Conservation (phyloP, 352 stramenopile species). For the Stramenopiles sp. region DNA sequence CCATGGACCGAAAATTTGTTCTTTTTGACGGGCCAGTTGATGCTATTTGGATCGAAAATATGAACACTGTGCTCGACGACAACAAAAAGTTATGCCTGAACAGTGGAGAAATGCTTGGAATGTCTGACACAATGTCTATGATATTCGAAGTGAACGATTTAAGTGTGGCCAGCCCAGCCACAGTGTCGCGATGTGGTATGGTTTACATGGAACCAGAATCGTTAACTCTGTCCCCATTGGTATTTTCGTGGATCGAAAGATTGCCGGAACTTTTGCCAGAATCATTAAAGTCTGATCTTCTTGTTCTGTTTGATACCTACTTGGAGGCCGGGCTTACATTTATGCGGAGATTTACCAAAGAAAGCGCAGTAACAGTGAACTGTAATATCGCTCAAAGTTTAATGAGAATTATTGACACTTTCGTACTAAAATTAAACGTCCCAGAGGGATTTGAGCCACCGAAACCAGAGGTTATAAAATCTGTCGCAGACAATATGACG, state of each 20-base stretch:
- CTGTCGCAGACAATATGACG: conserved; percentile 51
- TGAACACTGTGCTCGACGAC: conserved; percentile 88
- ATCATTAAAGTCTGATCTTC: conserved; percentile 30
- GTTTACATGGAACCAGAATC: conserved; percentile 84
- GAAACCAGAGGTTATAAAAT: conserved; percentile 42
- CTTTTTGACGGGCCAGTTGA: conserved; percentile 84
- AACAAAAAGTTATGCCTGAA: conserved; percentile 85
- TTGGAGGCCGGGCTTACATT: conserved; percentile 49
- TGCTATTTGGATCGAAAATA: conserved; percentile 90
- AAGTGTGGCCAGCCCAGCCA: conserved; percentile 71
- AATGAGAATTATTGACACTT: conserved; percentile 71
- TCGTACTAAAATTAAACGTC: conserved; percentile 46
- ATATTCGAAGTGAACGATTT: conserved; percentile 89
- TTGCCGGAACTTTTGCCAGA: conserved; percentile 30
- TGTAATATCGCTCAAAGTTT: conserved; percentile 66
- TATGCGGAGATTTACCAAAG: conserved; percentile 55
- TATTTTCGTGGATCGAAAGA: conserved; percentile 61
- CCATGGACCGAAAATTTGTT: conserved; percentile 69
- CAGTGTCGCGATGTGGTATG: conserved; percentile 75
- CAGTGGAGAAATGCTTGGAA: conserved; percentile 78
- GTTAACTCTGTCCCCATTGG: conserved; percentile 62
- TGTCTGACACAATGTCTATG: conserved; percentile 84
- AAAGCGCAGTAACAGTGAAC: conserved; percentile 68
- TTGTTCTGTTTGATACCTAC: conserved; percentile 64
- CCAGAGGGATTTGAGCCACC: conserved; percentile 37